These are phyloP conservation scores for Alternaria ventricosa DNA, from an alignment of 2,329 filamentous ascomycete genomes.

Conservation along the genomic window DNA sequence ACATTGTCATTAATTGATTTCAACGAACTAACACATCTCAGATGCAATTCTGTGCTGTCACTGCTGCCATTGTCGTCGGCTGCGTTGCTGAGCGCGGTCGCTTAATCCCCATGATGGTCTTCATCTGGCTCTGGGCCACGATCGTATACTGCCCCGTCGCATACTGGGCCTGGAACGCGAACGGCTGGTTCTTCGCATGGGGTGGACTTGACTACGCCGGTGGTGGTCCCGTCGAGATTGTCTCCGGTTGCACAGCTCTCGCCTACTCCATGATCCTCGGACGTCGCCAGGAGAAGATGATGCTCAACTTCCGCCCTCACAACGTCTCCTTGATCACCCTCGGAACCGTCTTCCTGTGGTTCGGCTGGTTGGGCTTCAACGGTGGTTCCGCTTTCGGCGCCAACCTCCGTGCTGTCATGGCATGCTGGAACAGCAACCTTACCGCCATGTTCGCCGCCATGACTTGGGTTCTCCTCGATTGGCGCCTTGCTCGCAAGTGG, in stretches of 20 bases:
- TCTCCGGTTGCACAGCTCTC: conserved; percentile 87
- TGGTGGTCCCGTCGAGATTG: conserved; percentile 96
- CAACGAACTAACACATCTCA: conserved; percentile 48
- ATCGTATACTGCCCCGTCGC: conserved; percentile 96
- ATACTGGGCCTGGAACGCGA: conserved; percentile 95
- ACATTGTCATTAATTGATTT: background rate
- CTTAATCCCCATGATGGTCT: conserved; percentile 91
- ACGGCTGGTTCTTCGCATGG: conserved; percentile 90
- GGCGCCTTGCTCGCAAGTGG: conserved; percentile 92
- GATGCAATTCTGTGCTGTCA: conserved; percentile 98
- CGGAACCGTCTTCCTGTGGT: conserved; percentile 95
- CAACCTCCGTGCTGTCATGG: conserved; percentile 92
- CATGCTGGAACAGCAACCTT: conserved; percentile 97
- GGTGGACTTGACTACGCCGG: conserved; percentile 96
- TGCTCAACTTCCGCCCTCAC: conserved; percentile 99
- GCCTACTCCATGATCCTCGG: conserved; percentile 97
- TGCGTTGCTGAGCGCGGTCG: conserved; percentile 94
- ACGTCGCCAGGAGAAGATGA: conserved; percentile 97
- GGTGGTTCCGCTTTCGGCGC: conserved; percentile 93
- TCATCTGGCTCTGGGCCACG: conserved; percentile 95
- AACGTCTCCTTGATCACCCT: conserved; percentile 98
- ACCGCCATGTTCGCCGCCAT: conserved; percentile 91
- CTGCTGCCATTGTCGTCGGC: conserved; percentile 87
- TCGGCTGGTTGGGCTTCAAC: conserved; percentile 99
- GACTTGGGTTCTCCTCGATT: conserved; percentile 96